Base-by-base conservation (phyloP, 208 protist genomes). In the Acanthamoeba castellanii region DNA sequence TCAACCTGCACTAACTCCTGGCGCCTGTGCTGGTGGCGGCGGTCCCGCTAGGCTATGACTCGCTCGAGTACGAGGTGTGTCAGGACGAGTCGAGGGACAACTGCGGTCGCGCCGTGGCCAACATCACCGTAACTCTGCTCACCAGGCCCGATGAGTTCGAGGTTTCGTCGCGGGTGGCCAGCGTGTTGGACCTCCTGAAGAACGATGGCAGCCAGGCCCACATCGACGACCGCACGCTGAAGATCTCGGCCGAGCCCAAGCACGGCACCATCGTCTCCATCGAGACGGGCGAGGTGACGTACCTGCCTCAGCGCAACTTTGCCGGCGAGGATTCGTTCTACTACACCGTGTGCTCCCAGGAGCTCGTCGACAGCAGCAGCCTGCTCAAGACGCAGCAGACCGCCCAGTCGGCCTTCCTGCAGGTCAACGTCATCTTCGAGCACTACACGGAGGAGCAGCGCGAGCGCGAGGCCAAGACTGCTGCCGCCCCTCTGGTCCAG, bases 1-100 rank as follows among this genome's bases (percentile, higher is more conserved):
- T n/a, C n/a, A n/a, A n/a, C n/a, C n/a, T n/a, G n/a, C n/a, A n/a
- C n/a, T n/a, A n/a, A n/a, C n/a, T n/a, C n/a, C n/a, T n/a, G n/a
- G n/a, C n/a, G n/a, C n/a, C n/a, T n/a, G n/a, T n/a, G n/a, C n/a
- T n/a, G 37, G 37, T 42, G 37, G 37, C 3, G 37, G 13, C 16
- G 11, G 25, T 32, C 14, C 5, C 42, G 11, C 6, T 30, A 52
- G 78, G 78, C 25, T 90, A 66, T 32, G 84, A 90, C n/a, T 90
- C 84, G 11, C 16, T 90, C 50, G 84, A 90, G 84, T 90, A 90
- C 84, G 84, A 90, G 30, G 84, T 90, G 84, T 90, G 84, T 9
- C 84, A 90, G 59, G 84, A 90, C 52, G 59, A 18, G 52, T 20
- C 20, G 30, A 14, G 84, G 30, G 84, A 68, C n/a, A 90, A 90